Base-by-base conservation (phyloP, 2,329 filamentous ascomycete species). In the Clathrospora elynae region DNA sequence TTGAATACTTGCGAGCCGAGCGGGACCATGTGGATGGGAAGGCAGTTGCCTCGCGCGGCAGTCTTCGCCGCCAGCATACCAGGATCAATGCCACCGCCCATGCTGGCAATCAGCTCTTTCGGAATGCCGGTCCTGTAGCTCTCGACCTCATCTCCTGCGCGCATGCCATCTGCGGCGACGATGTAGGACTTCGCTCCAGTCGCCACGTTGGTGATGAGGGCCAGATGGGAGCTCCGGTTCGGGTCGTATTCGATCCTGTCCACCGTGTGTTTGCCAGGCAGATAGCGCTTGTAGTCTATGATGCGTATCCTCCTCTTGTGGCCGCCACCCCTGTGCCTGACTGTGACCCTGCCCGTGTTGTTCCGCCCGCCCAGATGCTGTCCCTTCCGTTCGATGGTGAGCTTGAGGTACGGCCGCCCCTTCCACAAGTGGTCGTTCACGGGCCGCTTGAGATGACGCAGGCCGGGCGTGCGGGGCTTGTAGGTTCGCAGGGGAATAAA, bases 371-470 rank as follows among this genome's bases (percentile, higher is more conserved):
- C 95, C 71, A 95, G 93, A 37, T 83, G 85, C 61, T 96, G 90
- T 11, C 93, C 93, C 71, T 92, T 92, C 71, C 96, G 96, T 24
- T 90, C 84, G 62, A 90, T 88, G 8, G 95, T 99, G 70, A 99
- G 79, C 35, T 85, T 83, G 22, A 88, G 78, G 56, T 87, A 84
- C 1, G 93, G 89, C 42, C 90, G 80, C 45, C 93, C 93, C 73
- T 95, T 96, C 90, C 90, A 97, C 31, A 99, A 76, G 71, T 99
- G 93, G 64, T 96, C 90, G 73, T 97, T 97, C 73, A 96, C 86
- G 10, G 93, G 90, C 29, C 93, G 83, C 70, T 86, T 87, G 55
- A 99, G 77, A 81, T 99, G 93, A 63, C 93, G 85, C 46, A 95
- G 73, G 80, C 93, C 93, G 9, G 92, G 92, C 1, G 93, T 96